Conservation (phyloP, 768 basidiomycete species). For the Leccinum uliginosum region DNA sequence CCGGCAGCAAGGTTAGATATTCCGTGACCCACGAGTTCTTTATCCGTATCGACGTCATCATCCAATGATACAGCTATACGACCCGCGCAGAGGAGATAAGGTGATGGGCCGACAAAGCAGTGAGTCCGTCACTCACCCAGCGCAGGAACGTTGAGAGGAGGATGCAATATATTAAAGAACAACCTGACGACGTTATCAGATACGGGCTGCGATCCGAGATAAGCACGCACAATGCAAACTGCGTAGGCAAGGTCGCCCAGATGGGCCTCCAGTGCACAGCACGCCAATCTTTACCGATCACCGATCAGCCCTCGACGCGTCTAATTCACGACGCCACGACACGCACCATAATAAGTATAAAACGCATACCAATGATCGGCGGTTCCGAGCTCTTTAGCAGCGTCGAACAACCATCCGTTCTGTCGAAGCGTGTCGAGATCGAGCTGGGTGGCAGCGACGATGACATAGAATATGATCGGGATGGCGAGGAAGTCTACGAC, state of each 20-base stretch:
- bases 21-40: constrained; percentile 90
- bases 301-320: background rate
- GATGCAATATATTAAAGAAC: constrained; percentile 83
- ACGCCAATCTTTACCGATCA: constrained; percentile 46
- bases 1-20: constrained; percentile 87
- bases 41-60: constrained; percentile 86
- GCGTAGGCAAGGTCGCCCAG: constrained; percentile 86
- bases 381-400: constrained; percentile 30
- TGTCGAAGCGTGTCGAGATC: constrained; percentile 56
- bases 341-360: constrained; percentile 72
- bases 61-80: constrained; percentile 76
- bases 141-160: constrained; percentile 86
- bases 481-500: constrained; percentile 72
- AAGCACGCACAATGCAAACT: constrained; percentile 75
- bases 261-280: constrained; percentile 62
- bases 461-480: constrained; percentile 78
- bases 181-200: constrained; percentile 40
- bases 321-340: background rate
- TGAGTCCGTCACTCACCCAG: constrained; percentile 46
- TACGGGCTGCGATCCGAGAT: constrained; percentile 5
- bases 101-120: background rate
- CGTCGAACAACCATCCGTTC: constrained; percentile 84
- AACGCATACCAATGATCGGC: constrained; percentile 73
- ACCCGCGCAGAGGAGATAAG: background rate
- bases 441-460: constrained; percentile 60